Evolutionary conservation across 1,284 basidiomycete species (phyloP), one percentile per base, ranked within the genome.

Genomic region (Sparassis latifolia): DNA sequence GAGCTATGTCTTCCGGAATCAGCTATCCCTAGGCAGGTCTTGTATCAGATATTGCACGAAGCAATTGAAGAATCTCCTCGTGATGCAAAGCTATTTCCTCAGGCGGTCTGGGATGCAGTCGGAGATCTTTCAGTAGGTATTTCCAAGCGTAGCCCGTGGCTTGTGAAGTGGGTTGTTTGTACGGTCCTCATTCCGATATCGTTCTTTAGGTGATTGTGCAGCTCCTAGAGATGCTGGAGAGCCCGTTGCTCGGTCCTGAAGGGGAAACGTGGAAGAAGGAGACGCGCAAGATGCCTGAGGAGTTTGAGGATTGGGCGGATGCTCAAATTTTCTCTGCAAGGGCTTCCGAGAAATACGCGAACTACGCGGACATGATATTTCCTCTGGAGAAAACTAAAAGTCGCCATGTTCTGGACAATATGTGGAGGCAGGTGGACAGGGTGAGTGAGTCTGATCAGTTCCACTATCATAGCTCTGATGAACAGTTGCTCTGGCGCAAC

Each of bases 1-100:
- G 88, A 90, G 61, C 66, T 90, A 2, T 86, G 82, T 60, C 81
- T 90, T 54, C 87, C 87, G 3, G 66, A 72, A 42, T 80, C 82
- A 1, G 69, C 71, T 0, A 85, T 84, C 63, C 83, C 86, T 2
- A 79, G 76, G 58, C 71, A 74, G 45, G 70, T 88, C 39, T 61
- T 90, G 29, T 80, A 80, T 56, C 72, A 78, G 50, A 77, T 87
- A 38, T 70, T 90, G 31, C 77, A 76, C 49, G 84, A 89, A 42
- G 82, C 84, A 7, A 70, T 84, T 12, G 75, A 81, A 20, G 87
- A 90, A 63, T 75, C 80, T 5, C 84, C 85, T 1, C 76, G 71
- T 45, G 85, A 89, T 53, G 77, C 80, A 3, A 83, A 78, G 60
- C 79, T 80, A 10, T 89, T 90, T 56, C 83, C 86, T 0, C 86